Base-by-base conservation (phyloP, 2,329 filamentous ascomycete genomes). In the Fusarium lyarnte region DNA sequence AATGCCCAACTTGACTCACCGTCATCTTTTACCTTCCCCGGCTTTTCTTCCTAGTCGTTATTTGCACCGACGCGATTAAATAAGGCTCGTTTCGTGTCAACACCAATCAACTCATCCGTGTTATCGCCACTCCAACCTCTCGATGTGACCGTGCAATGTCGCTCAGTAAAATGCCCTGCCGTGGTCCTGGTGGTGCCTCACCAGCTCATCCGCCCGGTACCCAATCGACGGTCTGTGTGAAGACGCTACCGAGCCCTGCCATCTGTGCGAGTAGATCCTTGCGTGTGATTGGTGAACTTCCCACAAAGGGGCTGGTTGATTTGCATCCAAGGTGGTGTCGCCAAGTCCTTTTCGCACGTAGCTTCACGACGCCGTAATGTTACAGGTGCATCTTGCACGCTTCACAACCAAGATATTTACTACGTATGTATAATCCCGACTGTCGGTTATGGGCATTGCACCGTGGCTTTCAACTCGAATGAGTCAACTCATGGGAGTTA, bases 161-260 rank as follows among this genome's bases (percentile, higher is more conserved):
- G 53, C 70, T 58, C 61, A 33, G 29, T 21, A 62, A 43, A 70
- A 46, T 58, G 60, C 55, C 42, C 49, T 43, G 59, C 49, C 43
- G 17, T 51, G 53, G 49, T 27, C 23, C 25, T 33, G 25, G 31
- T 58, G 42, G 45, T 59, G 49, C 70, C 63, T 74, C 58, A 72
- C 57, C 70, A 66, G 42, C 55, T 69, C 63, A 72, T 47, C 57
- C 39, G 5, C 45, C 43, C 31, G 66, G 63, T 71, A 66, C 66
- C 64, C 68, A 74, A 74, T 73, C 41, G 66, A 62, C 68, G 14
- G 61, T 36, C 38, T 62, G 31, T 55, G 72, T 73, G 72, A 75
- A 75, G 69, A 52, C 59, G 51, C 69, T 74, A 74, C 72, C 29
- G 29, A 38, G 54, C 54, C 45, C 45, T 49, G 45, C 47, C 57